Evolutionary conservation across 139 green algal genomes (phyloP).

Genomic region (Ulvella scutata): DNA sequence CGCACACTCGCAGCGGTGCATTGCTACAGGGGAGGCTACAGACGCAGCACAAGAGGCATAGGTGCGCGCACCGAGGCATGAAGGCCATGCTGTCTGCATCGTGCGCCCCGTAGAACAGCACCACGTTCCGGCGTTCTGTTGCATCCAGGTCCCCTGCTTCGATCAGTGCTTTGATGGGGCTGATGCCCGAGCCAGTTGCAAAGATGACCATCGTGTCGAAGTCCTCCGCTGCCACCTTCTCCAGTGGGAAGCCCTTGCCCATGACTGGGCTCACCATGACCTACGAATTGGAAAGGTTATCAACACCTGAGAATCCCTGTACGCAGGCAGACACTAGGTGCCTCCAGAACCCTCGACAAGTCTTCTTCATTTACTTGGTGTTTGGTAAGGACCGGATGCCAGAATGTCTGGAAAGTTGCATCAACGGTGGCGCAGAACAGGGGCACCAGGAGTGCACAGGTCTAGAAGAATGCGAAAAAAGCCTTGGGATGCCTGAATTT

Average conservation of each 20-base stretch:
- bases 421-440: no score
- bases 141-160: constrained; percentile 5
- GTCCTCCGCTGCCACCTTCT: constrained; percentile 41
- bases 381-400: neutral
- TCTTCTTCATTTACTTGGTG: neutral
- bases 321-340: no score
- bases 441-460: no score
- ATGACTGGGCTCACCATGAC: constrained; percentile 37
- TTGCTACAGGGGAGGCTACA: neutral
- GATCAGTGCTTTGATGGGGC: constrained; percentile 61
- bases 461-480: no score
- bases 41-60: neutral
- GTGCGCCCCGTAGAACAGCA: constrained; percentile 61
- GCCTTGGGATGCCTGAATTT: no score
- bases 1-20: neutral
- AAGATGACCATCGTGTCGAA: constrained; percentile 56
- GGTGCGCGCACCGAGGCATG: neutral
- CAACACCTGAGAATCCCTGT: no score
- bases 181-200: constrained; percentile 48
- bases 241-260: constrained; percentile 78
- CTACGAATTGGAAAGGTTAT: no score
- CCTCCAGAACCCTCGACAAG: neutral
- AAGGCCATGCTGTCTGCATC: neutral
- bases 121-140: constrained; percentile 24
- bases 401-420: no score